Evolutionary conservation across 2,329 filamentous ascomycete species (phyloP).

Genomic region (Botryotinia convoluta): DNA sequence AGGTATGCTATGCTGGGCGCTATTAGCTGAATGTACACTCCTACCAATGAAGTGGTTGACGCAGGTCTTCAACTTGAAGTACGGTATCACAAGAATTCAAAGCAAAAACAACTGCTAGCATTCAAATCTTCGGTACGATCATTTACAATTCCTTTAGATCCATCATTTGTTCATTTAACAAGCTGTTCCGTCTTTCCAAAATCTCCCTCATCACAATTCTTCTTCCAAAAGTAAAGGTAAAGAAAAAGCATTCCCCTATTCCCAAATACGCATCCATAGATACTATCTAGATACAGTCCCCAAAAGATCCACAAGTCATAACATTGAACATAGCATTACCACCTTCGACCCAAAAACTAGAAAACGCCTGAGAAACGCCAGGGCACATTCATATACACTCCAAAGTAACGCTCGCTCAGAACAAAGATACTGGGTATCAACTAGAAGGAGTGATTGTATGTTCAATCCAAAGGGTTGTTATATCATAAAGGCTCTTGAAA

Average conservation of each 20-base stretch:
- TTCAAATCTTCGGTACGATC: neutral
- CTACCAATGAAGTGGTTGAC: neutral
- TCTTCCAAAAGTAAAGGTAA: neutral
- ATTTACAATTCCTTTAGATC: slow-evolving; percentile 2
- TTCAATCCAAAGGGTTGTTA: slow-evolving; percentile 13
- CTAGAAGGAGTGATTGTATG: neutral
- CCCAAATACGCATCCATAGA: slow-evolving; percentile 13
- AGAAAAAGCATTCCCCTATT: neutral
- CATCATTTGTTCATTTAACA: neutral
- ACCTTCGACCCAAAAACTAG: neutral
- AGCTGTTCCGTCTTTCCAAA: neutral
- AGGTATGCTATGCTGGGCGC: no score
- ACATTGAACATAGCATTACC: slow-evolving; percentile 1
- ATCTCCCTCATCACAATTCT: neutral
- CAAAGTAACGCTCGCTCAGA: slow-evolving; percentile 12
- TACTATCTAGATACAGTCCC: slow-evolving; percentile 1
- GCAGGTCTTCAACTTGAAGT: neutral
- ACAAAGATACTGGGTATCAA: slow-evolving; percentile 7
- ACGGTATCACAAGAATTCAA: neutral
- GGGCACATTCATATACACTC: slow-evolving; percentile 12
- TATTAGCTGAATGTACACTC: neutral
- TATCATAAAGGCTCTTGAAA: neutral
- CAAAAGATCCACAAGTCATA: neutral
- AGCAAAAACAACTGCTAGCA: neutral
- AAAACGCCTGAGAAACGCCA: slow-evolving; percentile 17